A percentile compares a stretch with the other conserved stretches of the same genome.
phyloP scores from a whole-genome alignment of 179 eudicot genomes.

The Spinacia oleracea region DNA sequence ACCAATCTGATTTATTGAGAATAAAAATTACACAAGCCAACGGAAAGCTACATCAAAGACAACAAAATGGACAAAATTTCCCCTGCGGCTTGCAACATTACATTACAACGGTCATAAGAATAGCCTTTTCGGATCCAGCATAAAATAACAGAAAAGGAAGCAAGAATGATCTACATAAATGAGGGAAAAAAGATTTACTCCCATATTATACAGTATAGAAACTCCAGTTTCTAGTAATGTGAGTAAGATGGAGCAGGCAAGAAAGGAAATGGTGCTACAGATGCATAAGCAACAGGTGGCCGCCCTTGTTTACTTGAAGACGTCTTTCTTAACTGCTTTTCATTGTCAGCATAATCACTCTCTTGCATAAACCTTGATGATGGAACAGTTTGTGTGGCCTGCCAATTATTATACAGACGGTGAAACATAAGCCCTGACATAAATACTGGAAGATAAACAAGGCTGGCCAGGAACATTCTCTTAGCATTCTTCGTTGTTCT shows the following conservation, averaged over 20 bases:
- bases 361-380: conserved; percentile 32
- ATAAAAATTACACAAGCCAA: conserved; percentile 4
- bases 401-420: conserved; percentile 58
- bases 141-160: not conserved
- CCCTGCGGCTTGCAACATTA: not conserved
- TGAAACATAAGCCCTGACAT: conserved; percentile 93
- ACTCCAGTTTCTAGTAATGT: conserved; percentile 20
- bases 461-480: conserved; percentile 96
- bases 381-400: conserved; percentile 16
- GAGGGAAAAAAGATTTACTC: not conserved
- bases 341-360: conserved; percentile 11
- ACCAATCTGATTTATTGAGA: conserved; percentile 5
- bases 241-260: conserved; percentile 75
- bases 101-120: not conserved
- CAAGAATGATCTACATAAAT: not conserved
- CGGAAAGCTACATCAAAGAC: not conserved
- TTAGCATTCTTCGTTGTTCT: conserved; percentile 74
- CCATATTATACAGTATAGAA: conserved; percentile 3
- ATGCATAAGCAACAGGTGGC: conserved; percentile 93
- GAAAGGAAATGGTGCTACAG: conserved; percentile 94
- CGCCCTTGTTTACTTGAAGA: conserved; percentile 30
- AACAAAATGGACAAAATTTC: not conserved
- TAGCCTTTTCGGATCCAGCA: not conserved
- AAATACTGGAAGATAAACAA: conserved; percentile 90
- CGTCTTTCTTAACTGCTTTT: conserved; percentile 27